phyloP scores from a whole-genome alignment of 2,329 filamentous ascomycete species.

The Huntiella abstrusa region DNA sequence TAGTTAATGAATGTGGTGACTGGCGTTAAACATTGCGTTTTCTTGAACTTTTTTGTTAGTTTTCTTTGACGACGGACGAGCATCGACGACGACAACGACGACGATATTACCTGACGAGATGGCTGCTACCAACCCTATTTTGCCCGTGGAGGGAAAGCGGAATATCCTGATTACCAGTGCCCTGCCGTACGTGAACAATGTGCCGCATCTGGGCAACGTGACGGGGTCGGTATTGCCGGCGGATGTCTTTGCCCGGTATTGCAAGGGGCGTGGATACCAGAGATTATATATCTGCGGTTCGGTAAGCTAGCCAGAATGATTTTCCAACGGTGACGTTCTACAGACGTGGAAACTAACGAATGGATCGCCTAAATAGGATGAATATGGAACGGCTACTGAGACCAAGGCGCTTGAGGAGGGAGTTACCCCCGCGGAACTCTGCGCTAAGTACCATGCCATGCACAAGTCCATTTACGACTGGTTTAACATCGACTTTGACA shows the following conservation, averaged over 20 bases:
- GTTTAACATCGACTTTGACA: slow-evolving; percentile 90
- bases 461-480: slow-evolving; percentile 87
- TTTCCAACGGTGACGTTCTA: neutral
- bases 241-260: slow-evolving; percentile 70
- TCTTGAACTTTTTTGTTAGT: no score
- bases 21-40: no score
- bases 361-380: slow-evolving; percentile 38
- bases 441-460: slow-evolving; percentile 79
- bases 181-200: slow-evolving; percentile 60
- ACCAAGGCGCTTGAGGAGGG: slow-evolving; percentile 86
- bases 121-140: slow-evolving; percentile 23
- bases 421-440: slow-evolving; percentile 64
- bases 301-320: slow-evolving; percentile 13
- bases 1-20: no score
- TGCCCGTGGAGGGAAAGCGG: slow-evolving; percentile 54
- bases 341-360: neutral
- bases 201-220: slow-evolving; percentile 75
- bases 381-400: slow-evolving; percentile 91
- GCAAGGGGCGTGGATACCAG: slow-evolving; percentile 58
- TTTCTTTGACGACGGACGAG: no score
- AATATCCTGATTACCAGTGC: slow-evolving; percentile 86
- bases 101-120: neutral
- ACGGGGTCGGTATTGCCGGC: slow-evolving; percentile 75
- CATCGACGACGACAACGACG: no score
- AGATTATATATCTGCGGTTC: slow-evolving; percentile 70